A percentile compares a stretch with the other conserved stretches of the same genome.
Evolutionary conservation across 345 rosid species (phyloP).

Genomic region (Lenwebbia sp.): DNA sequence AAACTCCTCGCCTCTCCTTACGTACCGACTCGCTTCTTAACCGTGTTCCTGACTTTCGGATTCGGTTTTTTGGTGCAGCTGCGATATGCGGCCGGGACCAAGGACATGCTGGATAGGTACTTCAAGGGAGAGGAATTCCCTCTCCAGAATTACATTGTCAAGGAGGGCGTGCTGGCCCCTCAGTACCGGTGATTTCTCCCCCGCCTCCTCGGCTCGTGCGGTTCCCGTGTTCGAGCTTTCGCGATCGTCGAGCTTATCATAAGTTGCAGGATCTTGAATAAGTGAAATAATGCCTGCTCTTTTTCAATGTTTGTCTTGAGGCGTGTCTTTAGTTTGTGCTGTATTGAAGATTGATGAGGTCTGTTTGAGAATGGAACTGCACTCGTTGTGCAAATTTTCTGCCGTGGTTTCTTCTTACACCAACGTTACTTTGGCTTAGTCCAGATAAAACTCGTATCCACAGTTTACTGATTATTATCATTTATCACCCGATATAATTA

Average conservation of each 20-base stretch:
- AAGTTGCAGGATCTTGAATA: not conserved
- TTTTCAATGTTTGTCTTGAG: not conserved
- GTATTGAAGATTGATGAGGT: not conserved
- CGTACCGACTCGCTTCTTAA: accelerated
- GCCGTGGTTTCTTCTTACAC: not conserved
- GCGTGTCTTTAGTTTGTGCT: not conserved
- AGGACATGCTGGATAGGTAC: conserved; percentile 88
- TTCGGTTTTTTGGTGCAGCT: conserved; percentile 22
- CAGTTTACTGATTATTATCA: not conserved
- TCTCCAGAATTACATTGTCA: conserved; percentile 64
- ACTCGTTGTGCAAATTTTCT: not conserved
- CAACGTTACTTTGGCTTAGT: not conserved
- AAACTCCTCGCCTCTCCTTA: not conserved
- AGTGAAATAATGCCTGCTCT: not conserved
- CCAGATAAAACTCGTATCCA: not conserved
- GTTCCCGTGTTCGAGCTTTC: not conserved
- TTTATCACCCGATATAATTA: not conserved
- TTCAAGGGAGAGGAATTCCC: conserved; percentile 89
- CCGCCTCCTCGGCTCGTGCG: not conserved
- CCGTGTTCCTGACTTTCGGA: not conserved
- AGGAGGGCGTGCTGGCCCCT: conserved; percentile 64
- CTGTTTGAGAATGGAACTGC: not conserved
- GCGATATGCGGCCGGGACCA: conserved; percentile 78
- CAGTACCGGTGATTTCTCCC: conserved; percentile 41
- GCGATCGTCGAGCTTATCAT: accelerated